Conservation (phyloP, 768 basidiomycete species). For the Paxillus ammoniavirescens region DNA sequence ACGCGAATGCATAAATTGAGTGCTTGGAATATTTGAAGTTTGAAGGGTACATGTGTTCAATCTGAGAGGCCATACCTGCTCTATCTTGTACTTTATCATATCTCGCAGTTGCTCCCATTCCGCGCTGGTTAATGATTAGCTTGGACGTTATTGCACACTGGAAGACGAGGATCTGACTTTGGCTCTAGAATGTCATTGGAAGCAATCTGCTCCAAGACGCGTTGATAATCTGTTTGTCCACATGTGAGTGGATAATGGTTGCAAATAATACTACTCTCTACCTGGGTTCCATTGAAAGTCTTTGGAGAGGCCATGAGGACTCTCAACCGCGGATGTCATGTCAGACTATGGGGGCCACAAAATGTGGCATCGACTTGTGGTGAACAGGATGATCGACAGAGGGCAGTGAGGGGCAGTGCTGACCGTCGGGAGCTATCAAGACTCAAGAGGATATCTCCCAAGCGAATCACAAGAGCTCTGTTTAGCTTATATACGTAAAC, state of each 20-base stretch:
- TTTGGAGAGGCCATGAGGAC: conserved; percentile 11
- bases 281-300: conserved; percentile 54
- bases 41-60: background rate
- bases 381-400: no score
- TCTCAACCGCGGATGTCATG: conserved; percentile 21
- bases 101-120: conserved; percentile 72
- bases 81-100: conserved; percentile 69
- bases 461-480: no score
- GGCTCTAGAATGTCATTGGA: conserved; percentile 64
- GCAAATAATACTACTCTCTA: conserved; percentile 20
- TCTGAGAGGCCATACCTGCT: conserved; percentile 45
- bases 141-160: conserved; percentile 4
- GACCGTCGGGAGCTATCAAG: no score
- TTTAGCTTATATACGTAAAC: no score
- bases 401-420: no score
- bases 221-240: conserved; percentile 51
- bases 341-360: background rate
- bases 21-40: background rate
- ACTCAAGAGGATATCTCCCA: no score
- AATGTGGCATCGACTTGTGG: background rate
- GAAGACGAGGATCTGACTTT: conserved; percentile 22
- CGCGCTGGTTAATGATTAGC: conserved; percentile 38
- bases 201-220: conserved; percentile 58
- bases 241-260: conserved; percentile 3
- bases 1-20: background rate